Evolutionary conservation across 2,329 filamentous ascomycete species (phyloP).

Genomic region (Cordyceps cicadae): DNA sequence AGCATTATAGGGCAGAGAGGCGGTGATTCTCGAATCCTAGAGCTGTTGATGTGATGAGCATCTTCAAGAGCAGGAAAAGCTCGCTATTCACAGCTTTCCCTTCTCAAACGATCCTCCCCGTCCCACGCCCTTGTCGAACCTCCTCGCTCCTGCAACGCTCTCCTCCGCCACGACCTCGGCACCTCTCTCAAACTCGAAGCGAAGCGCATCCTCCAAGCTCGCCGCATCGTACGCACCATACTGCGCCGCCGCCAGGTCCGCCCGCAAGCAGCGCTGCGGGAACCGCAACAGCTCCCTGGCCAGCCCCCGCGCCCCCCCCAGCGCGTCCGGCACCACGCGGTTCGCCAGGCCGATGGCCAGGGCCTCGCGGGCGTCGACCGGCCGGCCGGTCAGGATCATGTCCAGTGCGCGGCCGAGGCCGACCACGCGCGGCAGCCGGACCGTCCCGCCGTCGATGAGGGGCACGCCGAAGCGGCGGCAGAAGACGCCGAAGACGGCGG

Average conservation of each 20-base stretch:
- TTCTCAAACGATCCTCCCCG: constrained; percentile 9
- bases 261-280: constrained; percentile 44
- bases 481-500: constrained; percentile 47
- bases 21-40: too few relatives aligned
- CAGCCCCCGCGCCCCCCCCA: constrained; percentile 40
- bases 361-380: constrained; percentile 41
- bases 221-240: constrained; percentile 40
- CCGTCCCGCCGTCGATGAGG: constrained; percentile 37
- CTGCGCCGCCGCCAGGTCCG: constrained; percentile 39
- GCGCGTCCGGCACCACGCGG: constrained; percentile 39
- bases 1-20: too few relatives aligned
- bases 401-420: constrained; percentile 46
- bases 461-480: constrained; percentile 36
- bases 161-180: constrained; percentile 33
- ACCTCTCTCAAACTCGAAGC: constrained; percentile 38
- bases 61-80: too few relatives aligned
- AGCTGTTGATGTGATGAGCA: too few relatives aligned
- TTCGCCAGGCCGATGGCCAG: constrained; percentile 44
- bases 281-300: constrained; percentile 39
- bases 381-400: constrained; percentile 47
- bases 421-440: constrained; percentile 41
- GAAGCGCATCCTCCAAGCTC: constrained; percentile 42
- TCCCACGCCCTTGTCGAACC: constrained; percentile 12
- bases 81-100: neutral
- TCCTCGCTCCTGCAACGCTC: constrained; percentile 24